Evolutionary conservation across 306 rosid genomes (phyloP), one percentile per base, ranked within the genome.

Genomic region (Castanospermum australe): DNA sequence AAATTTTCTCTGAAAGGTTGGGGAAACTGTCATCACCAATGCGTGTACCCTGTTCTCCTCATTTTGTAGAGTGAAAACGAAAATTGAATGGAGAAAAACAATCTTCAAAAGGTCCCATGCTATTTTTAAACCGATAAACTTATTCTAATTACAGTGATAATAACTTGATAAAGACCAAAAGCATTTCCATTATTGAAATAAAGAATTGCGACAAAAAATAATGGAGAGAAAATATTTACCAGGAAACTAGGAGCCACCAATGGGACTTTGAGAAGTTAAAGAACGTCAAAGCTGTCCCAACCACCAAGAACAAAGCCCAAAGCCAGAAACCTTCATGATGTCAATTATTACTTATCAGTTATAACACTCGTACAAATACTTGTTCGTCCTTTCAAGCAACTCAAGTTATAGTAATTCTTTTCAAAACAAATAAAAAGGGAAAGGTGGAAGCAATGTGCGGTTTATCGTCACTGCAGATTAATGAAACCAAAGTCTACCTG

Each of bases 301-400:
- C 56, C 39, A 65, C 25, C 42, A 86, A 64, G 24, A 78, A n/a
- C 60, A 84, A 66, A 70, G 80, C 77, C 84, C 82, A 78, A 6
- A 47, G 22, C 64, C 85, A 68, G 87, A 78, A 79, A 61, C 22
- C 79, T 86, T 88, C 92, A 88, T 90, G 54, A 67, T 71, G 83
- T 61, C 24, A 35, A 18, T 35, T 11, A 42, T 32, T 22, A 30
- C 20, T 28, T 28, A 28, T 28, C 32, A 28, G n/a, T n/a, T n/a
- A n/a, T n/a, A n/a, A n/a, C 42, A 30, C 60, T 41, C 50, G 9
- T 47, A 36, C 25, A 60, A 68, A 44, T 33, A 57, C 41, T 30
- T 39, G 6, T 57, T 8, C 42, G 35, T 59, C 67, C 66, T 30
- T 59, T 24, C 24, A 50, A 60, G 64, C 71, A 78, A 71, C 32